Evolutionary conservation across 805 yeast genomes (phyloP), one percentile per base, ranked within the genome.

Genomic region (Hanseniaspora thailandica): DNA sequence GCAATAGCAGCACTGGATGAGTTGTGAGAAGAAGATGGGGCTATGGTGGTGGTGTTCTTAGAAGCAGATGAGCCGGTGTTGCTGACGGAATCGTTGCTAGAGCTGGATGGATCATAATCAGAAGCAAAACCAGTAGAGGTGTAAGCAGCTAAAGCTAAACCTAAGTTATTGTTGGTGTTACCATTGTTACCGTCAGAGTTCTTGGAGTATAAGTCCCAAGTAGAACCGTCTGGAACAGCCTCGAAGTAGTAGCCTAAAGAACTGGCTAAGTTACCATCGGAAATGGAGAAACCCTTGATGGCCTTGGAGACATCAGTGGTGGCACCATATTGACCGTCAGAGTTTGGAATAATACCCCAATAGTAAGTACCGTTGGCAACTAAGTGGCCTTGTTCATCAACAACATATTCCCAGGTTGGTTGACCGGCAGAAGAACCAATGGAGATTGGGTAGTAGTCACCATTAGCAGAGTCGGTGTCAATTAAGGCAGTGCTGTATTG

Each of bases 221-320:
- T 23, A 20, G 55, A 57, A 15, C 64, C 66, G 34, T 66, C 58
- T 35, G 72, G 70, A 54, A 72, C 68, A 34, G 75, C 75, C n/a
- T n/a, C 38, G 31, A 50, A 50, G 35, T 63, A 61, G 66, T 73
- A 75, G 38, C 60, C 67, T 26, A 62, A 57, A 30, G 64, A 57
- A 44, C 68, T 70, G 35, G 66, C 55, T 61, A 76, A 67, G 60
- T 66, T 58, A 35, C 71, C 74, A 44, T 66, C 61, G 7, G 59
- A 28, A 57, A 76, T 65, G 25, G 73, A 58, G 60, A 72, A 76
- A 3, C 74, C 71, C 19, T 66, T 55, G 26, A 67, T 45, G 43
- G 60, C 65, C 41, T 63, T 61, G 20, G 60, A 50, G 52, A 57
- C 61, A 22, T 59, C 52, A 43, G 63, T 63, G 20, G 55, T 51